Evolutionary conservation across 352 stramenopile genomes (phyloP), one percentile per base, ranked within the genome.

Genomic region (Heterotrichella gracilis): DNA sequence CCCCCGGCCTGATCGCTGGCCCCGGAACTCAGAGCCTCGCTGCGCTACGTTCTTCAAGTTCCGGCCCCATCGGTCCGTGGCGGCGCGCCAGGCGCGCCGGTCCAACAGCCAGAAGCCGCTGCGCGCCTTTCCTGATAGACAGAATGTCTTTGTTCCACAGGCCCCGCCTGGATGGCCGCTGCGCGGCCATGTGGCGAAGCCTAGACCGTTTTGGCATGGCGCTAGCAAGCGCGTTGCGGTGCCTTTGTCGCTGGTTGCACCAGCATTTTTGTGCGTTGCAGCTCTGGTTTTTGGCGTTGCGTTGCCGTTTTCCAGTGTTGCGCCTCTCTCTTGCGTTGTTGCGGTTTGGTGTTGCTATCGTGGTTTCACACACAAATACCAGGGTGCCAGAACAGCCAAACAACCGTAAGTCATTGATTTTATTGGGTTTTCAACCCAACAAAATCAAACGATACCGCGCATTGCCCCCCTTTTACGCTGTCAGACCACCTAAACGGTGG

Each of bases 381-480:
- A 53, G 32, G 32, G 32, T 53, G 32, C 32, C 9, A 53, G 32
- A 53, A 53, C 32, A 53, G 32, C 32, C 32, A 53, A 53, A 53
- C 32, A 53, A 53, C 32, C 32, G 32, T 53, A 53, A 53, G 32
- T 53, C 32, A 53, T 53, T 53, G 32, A 53, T 53, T 53, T 53
- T 53, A 53, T 53, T 53, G 32, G n/a, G 32, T 53, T 53, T 53
- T 53, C 32, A 53, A 53, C 32, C 32, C 32, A 53, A 53, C 32
- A 53, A 53, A 53, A 53, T 53, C 32, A 53, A 53, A 53, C 32
- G 32, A 53, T 53, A 53, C 32, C 32, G 32, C 32, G 32, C 32
- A 53, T 53, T 53, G 32, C 32, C 32, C 32, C 32, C 32, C 32
- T 53, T 53, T 53, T 53, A 53, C 32, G 32, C 32, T 53, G 32